Evolutionary conservation across 2,329 filamentous ascomycete species (phyloP).

Genomic region (Curvularia eragrostidis): DNA sequence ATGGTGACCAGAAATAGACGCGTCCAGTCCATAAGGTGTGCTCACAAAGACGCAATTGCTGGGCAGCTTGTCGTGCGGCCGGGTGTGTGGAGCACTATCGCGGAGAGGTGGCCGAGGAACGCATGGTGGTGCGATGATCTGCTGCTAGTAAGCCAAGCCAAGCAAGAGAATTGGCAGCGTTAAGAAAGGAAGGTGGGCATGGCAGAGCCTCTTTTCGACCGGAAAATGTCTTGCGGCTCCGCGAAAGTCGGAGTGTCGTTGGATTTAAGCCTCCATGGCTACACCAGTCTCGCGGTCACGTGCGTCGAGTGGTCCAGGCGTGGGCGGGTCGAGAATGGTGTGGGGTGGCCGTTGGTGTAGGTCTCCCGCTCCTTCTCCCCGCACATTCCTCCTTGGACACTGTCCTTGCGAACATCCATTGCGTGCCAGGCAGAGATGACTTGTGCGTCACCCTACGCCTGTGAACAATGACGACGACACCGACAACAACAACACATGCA

Average conservation of each 20-base stretch:
- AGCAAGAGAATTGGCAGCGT: slow-evolving; percentile 4
- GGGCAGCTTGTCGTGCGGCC: slow-evolving; percentile 2
- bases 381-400: slow-evolving; percentile 18
- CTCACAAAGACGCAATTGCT: neutral
- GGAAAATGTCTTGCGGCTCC: neutral
- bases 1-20: slow-evolving; percentile 1
- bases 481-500: neutral
- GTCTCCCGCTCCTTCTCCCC: slow-evolving; percentile 3
- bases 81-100: slow-evolving; percentile 6
- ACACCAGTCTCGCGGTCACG: slow-evolving; percentile 15
- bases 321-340: slow-evolving; percentile 8
- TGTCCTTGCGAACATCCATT: neutral
- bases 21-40: neutral
- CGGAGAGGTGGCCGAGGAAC: neutral
- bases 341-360: slow-evolving; percentile 12
- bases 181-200: neutral
- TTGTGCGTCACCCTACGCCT: neutral
- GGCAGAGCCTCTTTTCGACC: neutral
- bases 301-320: slow-evolving; percentile 22
- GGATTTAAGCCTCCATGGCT: slow-evolving; percentile 29
- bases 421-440: neutral
- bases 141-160: slow-evolving; percentile 9
- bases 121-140: neutral
- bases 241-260: slow-evolving; percentile 24
- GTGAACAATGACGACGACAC: neutral